Evolutionary conservation across 2,329 filamentous ascomycete species (phyloP).

Genomic region (Thermomyces lanuginosus): DNA sequence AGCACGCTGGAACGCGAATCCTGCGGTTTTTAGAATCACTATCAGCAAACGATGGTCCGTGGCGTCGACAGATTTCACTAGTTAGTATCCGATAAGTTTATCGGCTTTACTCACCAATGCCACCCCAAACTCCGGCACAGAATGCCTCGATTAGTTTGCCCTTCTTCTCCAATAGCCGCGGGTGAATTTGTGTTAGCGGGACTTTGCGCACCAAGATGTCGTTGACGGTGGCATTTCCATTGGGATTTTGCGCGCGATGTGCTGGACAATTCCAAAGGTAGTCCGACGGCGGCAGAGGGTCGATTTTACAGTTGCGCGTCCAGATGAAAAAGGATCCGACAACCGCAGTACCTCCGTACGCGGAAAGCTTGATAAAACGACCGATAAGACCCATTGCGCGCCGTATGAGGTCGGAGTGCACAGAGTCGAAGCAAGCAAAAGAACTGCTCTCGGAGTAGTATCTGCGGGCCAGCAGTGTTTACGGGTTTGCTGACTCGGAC

Average conservation of each 20-base stretch:
- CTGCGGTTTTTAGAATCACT: constrained; percentile 9
- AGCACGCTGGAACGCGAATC: constrained; percentile 38
- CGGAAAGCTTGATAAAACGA: constrained; percentile 27
- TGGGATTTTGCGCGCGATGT: constrained; percentile 45
- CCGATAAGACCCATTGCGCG: constrained; percentile 44
- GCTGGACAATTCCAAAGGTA: constrained; percentile 46
- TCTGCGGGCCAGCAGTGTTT: too few species aligned
- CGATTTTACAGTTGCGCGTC: constrained; percentile 39
- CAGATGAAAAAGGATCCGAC: constrained; percentile 38
- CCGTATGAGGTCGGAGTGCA: too few species aligned
- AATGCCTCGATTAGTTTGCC: constrained; percentile 47
- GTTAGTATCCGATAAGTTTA: too few species aligned
- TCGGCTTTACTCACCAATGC: constrained; percentile 41
- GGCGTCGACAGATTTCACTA: constrained; percentile 2
- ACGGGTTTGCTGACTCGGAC: too few species aligned
- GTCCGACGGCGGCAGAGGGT: constrained; percentile 40
- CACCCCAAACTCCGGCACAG: constrained; percentile 51
- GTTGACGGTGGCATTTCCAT: constrained; percentile 44
- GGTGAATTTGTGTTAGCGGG: constrained; percentile 46
- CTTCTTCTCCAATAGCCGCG: constrained; percentile 47
- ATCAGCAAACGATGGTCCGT: not conserved
- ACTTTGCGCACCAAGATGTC: constrained; percentile 50
- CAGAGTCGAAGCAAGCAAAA: too few species aligned
- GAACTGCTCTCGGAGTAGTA: too few species aligned
- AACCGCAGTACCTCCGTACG: constrained; percentile 33